Conservation (phyloP, 2,329 filamentous ascomycete species). For the Ophiobolus disseminans region DNA sequence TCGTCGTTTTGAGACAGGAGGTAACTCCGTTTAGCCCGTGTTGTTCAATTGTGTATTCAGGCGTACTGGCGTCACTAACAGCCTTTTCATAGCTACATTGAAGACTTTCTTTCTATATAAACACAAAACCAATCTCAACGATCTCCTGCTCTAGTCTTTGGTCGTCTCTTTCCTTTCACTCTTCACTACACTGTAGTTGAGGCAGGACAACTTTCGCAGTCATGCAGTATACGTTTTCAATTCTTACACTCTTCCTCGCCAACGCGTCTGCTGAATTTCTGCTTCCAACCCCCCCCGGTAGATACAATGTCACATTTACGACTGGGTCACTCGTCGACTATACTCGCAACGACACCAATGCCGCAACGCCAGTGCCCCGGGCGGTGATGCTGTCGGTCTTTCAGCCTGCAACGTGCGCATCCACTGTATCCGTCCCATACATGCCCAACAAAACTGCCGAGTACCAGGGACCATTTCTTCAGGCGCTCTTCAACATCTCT, state of each 20-base stretch:
- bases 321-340: conserved; percentile 26
- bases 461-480: conserved; percentile 20
- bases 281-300: conserved; percentile 19
- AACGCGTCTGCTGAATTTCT: conserved; percentile 19
- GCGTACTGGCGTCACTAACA: too few relatives aligned
- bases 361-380: conserved; percentile 1
- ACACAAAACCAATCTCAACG: too few relatives aligned
- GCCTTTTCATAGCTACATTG: too few relatives aligned
- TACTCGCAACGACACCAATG: conserved; percentile 9
- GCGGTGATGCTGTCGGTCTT: conserved; percentile 28
- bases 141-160: too few relatives aligned
- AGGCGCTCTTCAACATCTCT: conserved; percentile 22
- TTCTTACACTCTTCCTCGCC: conserved; percentile 17
- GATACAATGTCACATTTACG: conserved; percentile 29
- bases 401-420: conserved; percentile 22
- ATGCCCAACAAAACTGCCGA: conserved; percentile 31
- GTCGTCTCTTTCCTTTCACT: too few relatives aligned
- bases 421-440: conserved; percentile 20
- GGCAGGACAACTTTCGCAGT: conserved; percentile 10
- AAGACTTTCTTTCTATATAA: too few relatives aligned
- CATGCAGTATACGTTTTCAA: conserved; percentile 17
- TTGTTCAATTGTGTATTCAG: too few relatives aligned
- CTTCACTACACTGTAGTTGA: too few relatives aligned
- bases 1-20: too few relatives aligned
- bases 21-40: too few relatives aligned